Base-by-base conservation (phyloP, 768 basidiomycete species). In the Hygrocybe coccinea region DNA sequence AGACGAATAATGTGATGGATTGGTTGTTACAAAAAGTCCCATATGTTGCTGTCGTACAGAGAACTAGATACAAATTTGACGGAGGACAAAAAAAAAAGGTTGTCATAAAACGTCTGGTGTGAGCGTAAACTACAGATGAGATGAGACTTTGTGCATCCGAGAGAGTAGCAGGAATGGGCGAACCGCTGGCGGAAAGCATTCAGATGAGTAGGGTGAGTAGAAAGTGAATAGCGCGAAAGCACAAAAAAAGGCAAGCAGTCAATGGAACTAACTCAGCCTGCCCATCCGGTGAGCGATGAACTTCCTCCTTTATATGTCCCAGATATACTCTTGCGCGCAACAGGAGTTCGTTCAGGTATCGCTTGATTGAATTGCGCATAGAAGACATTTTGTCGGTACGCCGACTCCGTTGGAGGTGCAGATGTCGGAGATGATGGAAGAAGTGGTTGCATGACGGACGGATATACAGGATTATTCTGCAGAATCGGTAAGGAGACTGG, bases 261-360 rank as follows among this genome's bases (percentile, higher is more conserved):
- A 34, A 47, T 36, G 22, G 51, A 60, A 59, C 64, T 58, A 54
- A 55, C 46, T 61, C 67, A 76, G 11, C 77, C 77, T 41, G 79
- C 77, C 77, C 77, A 78, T 1, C 76, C 76, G 15, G 74, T 78
- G 50, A 79, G 68, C 5, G 77, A 79, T n/a, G 74, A 76, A 54
- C 48, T 51, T 14, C 54, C 46, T 10, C 29, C 19, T 10, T 15
- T 7, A 19, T 48, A 38, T 37, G 34, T 19, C 34, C 12, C 21
- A 37, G 22, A 47, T 33, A 43, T 33, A 25, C 14, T 48, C 19
- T 47, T 47, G 46, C 12, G 29, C 29, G 8, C 4, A 8, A 29
- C 29, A 8, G 29, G 29, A 29, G 29, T 8, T 29, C 29, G 3
- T 44, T 44, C 43, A 24, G 24, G 9, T 6, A 15, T 17, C 24